Base-by-base conservation (phyloP, 371 early-diverging fungal genomes). In the Apophysomyces trapeziformis region DNA sequence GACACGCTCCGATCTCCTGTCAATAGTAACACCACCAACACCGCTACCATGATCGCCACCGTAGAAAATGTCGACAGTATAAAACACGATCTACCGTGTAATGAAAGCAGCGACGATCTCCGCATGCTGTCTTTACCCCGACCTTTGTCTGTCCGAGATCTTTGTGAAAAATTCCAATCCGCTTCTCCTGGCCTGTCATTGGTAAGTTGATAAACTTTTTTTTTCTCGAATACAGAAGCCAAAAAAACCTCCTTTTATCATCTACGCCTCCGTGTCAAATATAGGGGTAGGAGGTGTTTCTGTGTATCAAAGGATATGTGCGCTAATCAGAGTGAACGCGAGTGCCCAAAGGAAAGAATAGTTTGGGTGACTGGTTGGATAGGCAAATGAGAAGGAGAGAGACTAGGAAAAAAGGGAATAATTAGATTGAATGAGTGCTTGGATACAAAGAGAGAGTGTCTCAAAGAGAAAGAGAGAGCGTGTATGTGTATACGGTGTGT, bases 1-100 rank as follows among this genome's bases (percentile, higher is more conserved):
- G 54, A 50, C 54, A 50, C 18, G 9, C 54, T 50, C 54, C 54
- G 21, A 50, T 50, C 54, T 50, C 54, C 54, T 50, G 54, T 50
- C 21, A 21, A 50, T 26, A 50, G 7, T 11, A 50, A 21, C 54
- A 9, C n/a, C 21, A 18, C 7, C 21, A 26, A 9, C 21, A 50
- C 54, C 41, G 13, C 41, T 11, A 13, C 41, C 41, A 41, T 13
- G 32, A 26, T 26, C 32, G 32, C 32, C 32, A 26, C 32, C 32
- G 3, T 26, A 26, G 32, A 26, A 26, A 26, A 26, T 26, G 32
- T 26, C 32, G 32, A 26, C 32, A 26, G 2, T 26, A 26, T 26
- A 26, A 26, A 26, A 26, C 32, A 26, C 2, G 32, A 26, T 26
- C 32, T 26, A 26, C 2, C 32, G 2, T 26, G 32, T 26, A 26